These are phyloP conservation scores for Lentinula boryana DNA, from an alignment of 768 basidiomycete species.

Conservation along the genomic window DNA sequence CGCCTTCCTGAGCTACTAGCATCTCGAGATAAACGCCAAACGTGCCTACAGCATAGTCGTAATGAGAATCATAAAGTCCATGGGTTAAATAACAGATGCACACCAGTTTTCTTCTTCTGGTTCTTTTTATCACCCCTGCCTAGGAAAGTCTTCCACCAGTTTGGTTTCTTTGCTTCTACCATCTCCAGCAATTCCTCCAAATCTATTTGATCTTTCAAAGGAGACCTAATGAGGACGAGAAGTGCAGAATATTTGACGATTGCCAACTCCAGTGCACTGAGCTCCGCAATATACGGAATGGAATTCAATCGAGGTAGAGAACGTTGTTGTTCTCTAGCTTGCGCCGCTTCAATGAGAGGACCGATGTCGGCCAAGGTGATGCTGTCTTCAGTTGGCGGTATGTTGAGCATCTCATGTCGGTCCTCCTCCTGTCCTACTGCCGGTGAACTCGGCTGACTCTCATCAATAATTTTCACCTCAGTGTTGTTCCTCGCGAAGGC, in stretches of 20 bases:
- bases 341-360: slow-evolving; percentile 86
- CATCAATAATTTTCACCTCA: slow-evolving; percentile 85
- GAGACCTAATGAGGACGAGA: slow-evolving; percentile 69
- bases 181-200: slow-evolving; percentile 92
- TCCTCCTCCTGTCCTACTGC: slow-evolving; percentile 44
- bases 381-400: slow-evolving; percentile 56
- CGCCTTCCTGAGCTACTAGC: slow-evolving; percentile 89
- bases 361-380: slow-evolving; percentile 95
- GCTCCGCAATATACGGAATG: slow-evolving; percentile 79
- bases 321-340: slow-evolving; percentile 84
- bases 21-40: slow-evolving; percentile 92
- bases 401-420: slow-evolving; percentile 24
- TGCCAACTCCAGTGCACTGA: slow-evolving; percentile 78
- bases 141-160: slow-evolving; percentile 95
- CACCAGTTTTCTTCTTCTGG: slow-evolving; percentile 83
- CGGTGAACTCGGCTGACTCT: slow-evolving; percentile 68
- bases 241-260: slow-evolving; percentile 93
- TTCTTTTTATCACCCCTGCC: slow-evolving; percentile 83
- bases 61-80: neutral
- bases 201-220: slow-evolving; percentile 77
- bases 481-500: slow-evolving; percentile 75
- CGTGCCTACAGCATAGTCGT: slow-evolving; percentile 50
- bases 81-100: slow-evolving; percentile 12
- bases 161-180: slow-evolving; percentile 87
- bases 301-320: slow-evolving; percentile 71